Evolutionary conservation across 192 early-diverging fungal genomes (phyloP).

Genomic region (Linnemannia hyalina): DNA sequence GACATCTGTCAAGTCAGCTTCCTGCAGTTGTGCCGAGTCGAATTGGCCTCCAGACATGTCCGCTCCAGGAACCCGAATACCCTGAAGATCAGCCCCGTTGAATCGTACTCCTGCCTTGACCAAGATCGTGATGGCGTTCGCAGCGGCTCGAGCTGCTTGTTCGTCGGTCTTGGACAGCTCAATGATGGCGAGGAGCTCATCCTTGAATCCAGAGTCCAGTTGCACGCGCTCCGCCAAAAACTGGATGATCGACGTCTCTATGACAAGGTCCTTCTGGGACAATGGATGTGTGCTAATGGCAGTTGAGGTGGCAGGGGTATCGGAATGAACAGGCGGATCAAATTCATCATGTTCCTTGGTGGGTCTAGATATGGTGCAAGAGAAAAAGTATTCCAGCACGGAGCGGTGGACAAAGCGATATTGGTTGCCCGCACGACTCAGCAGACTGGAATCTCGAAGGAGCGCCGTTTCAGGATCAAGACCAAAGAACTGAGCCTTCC

Average conservation of each 20-base stretch:
- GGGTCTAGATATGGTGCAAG: slow-evolving; percentile 1
- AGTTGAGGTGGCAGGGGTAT: neutral
- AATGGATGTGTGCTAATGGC: neutral
- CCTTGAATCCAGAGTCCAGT: slow-evolving; percentile 1
- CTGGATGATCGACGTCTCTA: neutral
- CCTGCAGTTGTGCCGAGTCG: slow-evolving; percentile 13
- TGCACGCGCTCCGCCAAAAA: slow-evolving; percentile 15
- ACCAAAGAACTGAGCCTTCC: too few species aligned
- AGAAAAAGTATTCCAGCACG: slow-evolving; percentile 11
- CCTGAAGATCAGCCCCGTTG: slow-evolving; percentile 13
- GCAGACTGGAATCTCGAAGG: too few species aligned
- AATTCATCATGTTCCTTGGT: neutral
- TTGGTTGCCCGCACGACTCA: neutral
- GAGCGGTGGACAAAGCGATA: slow-evolving; percentile 18
- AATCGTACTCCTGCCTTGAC: slow-evolving; percentile 6
- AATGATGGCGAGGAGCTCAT: neutral
- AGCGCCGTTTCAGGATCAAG: too few species aligned
- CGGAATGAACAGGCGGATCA: neutral
- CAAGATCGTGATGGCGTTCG: slow-evolving; percentile 24
- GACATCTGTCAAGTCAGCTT: neutral
- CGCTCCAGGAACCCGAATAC: slow-evolving; percentile 14
- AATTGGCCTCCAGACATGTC: slow-evolving; percentile 12
- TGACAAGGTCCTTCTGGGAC: neutral
- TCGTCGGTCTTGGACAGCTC: slow-evolving; percentile 15
- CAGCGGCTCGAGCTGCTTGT: neutral